Conservation (phyloP, 805 yeast genomes). For the Saturnispora ahearnii region DNA sequence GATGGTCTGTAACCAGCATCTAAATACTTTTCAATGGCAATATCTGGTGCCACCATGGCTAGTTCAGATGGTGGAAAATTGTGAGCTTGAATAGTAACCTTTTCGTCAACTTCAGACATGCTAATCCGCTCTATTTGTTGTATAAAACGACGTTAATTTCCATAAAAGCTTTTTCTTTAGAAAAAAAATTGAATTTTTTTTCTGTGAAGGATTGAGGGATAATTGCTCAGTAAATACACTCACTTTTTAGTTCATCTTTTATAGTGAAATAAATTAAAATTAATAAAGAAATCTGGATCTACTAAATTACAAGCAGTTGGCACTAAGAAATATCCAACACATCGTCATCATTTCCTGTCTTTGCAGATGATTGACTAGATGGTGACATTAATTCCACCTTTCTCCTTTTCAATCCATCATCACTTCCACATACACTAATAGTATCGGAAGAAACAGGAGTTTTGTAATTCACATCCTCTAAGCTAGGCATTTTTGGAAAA, state of each 20-base stretch:
- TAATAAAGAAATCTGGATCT: neutral
- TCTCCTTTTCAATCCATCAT: constrained; percentile 11
- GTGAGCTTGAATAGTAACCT: constrained; percentile 32
- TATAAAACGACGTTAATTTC: no score
- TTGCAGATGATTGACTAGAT: neutral
- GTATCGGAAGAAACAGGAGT: constrained; percentile 1
- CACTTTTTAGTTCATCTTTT: neutral
- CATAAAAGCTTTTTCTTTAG: neutral
- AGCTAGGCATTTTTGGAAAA: neutral
- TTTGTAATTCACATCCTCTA: neutral
- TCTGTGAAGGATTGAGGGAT: no score
- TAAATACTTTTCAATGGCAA: constrained; percentile 71
- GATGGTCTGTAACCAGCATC: constrained; percentile 71
- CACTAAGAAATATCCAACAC: neutral
- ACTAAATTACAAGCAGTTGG: neutral
- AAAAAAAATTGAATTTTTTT: neutral
- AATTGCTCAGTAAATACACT: neutral
- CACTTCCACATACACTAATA: neutral
- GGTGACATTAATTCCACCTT: constrained; percentile 7
- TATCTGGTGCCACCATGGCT: constrained; percentile 78
- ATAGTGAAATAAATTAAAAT: neutral
- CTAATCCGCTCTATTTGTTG: neutral
- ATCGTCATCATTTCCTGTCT: neutral
- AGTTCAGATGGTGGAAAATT: constrained; percentile 74
- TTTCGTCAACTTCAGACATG: constrained; percentile 11